Evolutionary conservation across 2,329 filamentous ascomycete genomes (phyloP), one percentile per base, ranked within the genome.

Genomic region (Colletotrichum eleusines): DNA sequence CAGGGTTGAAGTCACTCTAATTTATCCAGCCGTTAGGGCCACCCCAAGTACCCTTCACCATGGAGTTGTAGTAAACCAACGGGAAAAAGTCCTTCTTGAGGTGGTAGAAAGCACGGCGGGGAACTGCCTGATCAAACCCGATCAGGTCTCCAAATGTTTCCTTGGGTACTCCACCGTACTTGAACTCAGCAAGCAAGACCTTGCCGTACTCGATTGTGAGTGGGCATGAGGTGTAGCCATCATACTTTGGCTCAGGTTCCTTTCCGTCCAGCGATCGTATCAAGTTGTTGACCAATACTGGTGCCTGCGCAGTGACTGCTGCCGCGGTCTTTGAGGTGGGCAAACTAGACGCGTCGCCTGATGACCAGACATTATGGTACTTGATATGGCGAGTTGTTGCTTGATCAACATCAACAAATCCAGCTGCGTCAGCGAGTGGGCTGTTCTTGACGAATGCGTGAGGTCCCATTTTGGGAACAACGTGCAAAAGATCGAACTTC

Each of bases 51-150:
- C 89, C 89, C 79, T 88, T 90, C 8, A 91, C 84, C 84, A 90
- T 86, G 46, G 83, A 84, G 46, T 87, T 84, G 63, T 83, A 85
- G 78, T 91, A 91, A 3, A 91, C 89, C 89, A 89, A 91, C 0
- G 89, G 89, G 79, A 91, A 91, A 75, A 91, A 91, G 75, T 90
- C 85, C 80, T 89, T 91, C 82, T 91, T 91, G 54, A 91, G 74
- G 74, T 90, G 81, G 73, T 89, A 91, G 75, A 91, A 91, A 0
- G 85, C 80, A 4, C 85, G 83, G 4, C 88, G 83, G 2, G 89
- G 89, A 12, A 79, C 78, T 0, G 77, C 84, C 77, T 91, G 89
- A 74, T 91, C 88, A 8, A 90, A 82, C 0, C 88, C 88, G 18
- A 90, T 78, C 76, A 78, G 80, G 3, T 81, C 78, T 5, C 80